Evolutionary conservation across 2,329 filamentous ascomycete species (phyloP), one percentile per base, ranked within the genome.

Genomic region (Rugonectria rugulosa): DNA sequence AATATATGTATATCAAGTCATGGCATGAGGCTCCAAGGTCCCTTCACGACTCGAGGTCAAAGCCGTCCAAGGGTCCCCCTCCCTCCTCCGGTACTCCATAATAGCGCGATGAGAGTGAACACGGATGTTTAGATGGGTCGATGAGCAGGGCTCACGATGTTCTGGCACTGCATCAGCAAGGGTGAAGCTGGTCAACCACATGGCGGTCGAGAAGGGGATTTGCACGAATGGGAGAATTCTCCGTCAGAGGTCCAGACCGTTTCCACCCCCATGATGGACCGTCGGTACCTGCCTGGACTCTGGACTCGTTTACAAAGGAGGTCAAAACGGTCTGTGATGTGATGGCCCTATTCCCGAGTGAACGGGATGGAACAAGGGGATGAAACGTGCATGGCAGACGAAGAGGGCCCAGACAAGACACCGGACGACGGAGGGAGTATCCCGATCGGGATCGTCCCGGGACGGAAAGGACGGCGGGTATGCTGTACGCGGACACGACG

Each of bases 141-240:
- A 57, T 45, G 40, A 14, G 23, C 37, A 40, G 20, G 42, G 27
- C 17, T 14, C 32, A 14, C 55, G 44, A 31, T 15, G 27, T 21
- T 26, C 5, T 12, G 38, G 31, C 17, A 27, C 5, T 14, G 34
- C 21, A 27, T 19, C 31, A 43, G 27, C 19, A 12, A 43, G 27
- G 15, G 31, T 21, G n/a, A 29, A 31, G 34, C 37, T 15, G 7
- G 44, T 14, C 27, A 20, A 12, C 20, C 34, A 23, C 36, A 36
- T 41, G 17, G 34, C 5, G 34, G 17, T 20, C n/a, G 42, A 14
- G 2, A 24, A 19, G 44, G n/a, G 20, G 45, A 43, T 38, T 65
- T 54, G 53, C 63, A 66, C 63, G 57, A 66, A 66, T 65, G 26
- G 37, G 29, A 65, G 31, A 61, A 55, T 66, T 66, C 61, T 61